A percentile compares a stretch with the other conserved stretches of the same genome.
Evolutionary conservation across 129 eudicot species (phyloP).

Genomic region (Flaveria robusta): DNA sequence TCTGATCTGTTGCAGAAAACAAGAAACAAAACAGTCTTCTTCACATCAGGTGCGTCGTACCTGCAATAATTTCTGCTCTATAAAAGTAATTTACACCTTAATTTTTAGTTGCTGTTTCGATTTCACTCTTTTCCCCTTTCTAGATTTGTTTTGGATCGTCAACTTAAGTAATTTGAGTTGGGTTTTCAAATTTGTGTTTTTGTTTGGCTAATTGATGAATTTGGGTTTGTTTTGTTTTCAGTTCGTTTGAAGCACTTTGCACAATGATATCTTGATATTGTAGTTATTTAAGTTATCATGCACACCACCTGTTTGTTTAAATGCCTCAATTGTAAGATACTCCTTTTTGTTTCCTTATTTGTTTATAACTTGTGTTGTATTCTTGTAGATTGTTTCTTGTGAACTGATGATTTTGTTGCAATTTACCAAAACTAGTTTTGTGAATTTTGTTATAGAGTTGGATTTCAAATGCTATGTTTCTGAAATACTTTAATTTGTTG

Average conservation of each 20-base stretch:
- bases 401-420: slow-evolving; percentile 18
- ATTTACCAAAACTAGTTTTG: not conserved
- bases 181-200: slow-evolving; percentile 20
- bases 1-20: slow-evolving; percentile 29
- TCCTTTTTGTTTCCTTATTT: slow-evolving; percentile 22
- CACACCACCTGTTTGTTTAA: slow-evolving; percentile 28
- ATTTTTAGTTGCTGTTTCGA: not conserved
- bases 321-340: slow-evolving; percentile 25
- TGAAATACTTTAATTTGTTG: not conserved
- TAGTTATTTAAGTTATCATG: slow-evolving; percentile 9
- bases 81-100: slow-evolving; percentile 14
- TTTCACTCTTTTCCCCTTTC: slow-evolving; percentile 24
- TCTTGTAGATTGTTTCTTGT: slow-evolving; percentile 2
- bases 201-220: slow-evolving; percentile 19
- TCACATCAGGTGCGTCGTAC: slow-evolving; percentile 30
- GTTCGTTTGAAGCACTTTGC: slow-evolving; percentile 1
- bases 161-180: slow-evolving; percentile 17
- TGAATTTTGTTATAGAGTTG: not conserved
- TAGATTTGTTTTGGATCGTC: slow-evolving; percentile 19
- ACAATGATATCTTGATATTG: not conserved
- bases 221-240: slow-evolving; percentile 20
- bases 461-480: not conserved
- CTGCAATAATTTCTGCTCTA: not conserved
- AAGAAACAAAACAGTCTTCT: slow-evolving; percentile 6
- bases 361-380: slow-evolving; percentile 9